Evolutionary conservation across 2,329 filamentous ascomycete species (phyloP).

Genomic region (Sarocladium brachiariae): DNA sequence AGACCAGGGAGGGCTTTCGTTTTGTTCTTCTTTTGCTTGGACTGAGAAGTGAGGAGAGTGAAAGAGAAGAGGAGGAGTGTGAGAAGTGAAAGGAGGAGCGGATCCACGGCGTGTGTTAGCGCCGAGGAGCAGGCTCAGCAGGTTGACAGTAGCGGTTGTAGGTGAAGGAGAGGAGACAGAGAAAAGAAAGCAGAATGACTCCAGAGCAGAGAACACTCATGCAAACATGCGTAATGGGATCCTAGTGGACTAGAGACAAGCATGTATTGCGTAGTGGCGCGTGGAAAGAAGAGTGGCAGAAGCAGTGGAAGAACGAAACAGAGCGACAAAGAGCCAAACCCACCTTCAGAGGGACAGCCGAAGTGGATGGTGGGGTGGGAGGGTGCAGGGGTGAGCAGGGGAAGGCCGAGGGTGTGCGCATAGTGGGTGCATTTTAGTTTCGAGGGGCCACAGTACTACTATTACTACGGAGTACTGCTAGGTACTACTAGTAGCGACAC

Average conservation of each 20-base stretch:
- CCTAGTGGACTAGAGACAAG: not conserved
- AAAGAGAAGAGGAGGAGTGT: not conserved
- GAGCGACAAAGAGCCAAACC: not conserved
- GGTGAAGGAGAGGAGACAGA: not conserved
- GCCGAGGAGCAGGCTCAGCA: not conserved
- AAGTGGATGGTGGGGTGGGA: slow-evolving; percentile 5
- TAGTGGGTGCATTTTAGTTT: no score
- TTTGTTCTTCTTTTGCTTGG: not conserved
- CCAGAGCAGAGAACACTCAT: not conserved
- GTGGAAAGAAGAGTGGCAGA: slow-evolving; percentile 6
- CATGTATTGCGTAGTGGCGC: not conserved
- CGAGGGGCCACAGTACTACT: no score
- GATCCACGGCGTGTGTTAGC: slow-evolving; percentile 7
- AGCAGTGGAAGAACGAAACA: slow-evolving; percentile 1
- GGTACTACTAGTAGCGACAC: no score
- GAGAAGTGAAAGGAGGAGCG: not conserved
- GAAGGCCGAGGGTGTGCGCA: not conserved
- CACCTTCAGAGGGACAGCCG: slow-evolving; percentile 8
- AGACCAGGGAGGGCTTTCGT: not conserved
- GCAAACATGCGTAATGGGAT: slow-evolving; percentile 3
- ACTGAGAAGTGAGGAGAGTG: slow-evolving; percentile 2
- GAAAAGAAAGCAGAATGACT: slow-evolving; percentile 1
- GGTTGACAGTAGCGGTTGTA: not conserved
- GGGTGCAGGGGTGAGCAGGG: not conserved
- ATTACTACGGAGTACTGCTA: no score